phyloP scores from a whole-genome alignment of 192 early-diverging fungal genomes.

The Entomortierella beljakovae region DNA sequence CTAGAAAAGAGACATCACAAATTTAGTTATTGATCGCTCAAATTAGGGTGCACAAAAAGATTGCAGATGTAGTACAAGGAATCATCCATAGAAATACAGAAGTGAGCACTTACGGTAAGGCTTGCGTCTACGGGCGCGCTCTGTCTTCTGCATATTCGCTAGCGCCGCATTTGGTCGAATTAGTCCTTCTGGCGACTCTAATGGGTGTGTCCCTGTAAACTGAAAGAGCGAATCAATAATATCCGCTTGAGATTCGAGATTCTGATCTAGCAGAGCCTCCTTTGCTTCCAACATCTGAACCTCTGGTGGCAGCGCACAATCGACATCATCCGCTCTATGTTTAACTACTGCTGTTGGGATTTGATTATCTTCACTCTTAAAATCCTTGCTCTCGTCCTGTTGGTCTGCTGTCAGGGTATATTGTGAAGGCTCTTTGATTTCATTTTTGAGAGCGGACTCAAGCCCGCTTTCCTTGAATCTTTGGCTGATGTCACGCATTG shows the following conservation, averaged over 20 bases:
- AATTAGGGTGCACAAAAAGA: too few relatives aligned
- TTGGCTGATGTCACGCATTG: conserved; percentile 31
- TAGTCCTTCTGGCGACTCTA: conserved; percentile 8
- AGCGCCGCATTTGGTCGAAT: conserved; percentile 11
- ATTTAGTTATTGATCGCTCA: neutral
- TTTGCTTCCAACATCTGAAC: conserved; percentile 24
- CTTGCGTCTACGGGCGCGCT: conserved; percentile 36
- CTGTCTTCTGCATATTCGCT: conserved; percentile 21
- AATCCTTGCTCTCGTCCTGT: neutral
- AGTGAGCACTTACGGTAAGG: conserved; percentile 17
- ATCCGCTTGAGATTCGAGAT: conserved; percentile 22
- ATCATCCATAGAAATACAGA: neutral
- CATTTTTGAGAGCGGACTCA: conserved; percentile 3
- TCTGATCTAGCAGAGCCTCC: conserved; percentile 24
- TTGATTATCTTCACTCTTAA: neutral
- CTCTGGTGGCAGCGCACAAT: conserved; percentile 28
- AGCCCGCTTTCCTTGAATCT: conserved; percentile 31
- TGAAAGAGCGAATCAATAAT: conserved; percentile 36
- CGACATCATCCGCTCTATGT: conserved; percentile 35
- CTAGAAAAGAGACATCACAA: conserved; percentile 6
- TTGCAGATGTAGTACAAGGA: neutral
- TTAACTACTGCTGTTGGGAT: neutral
- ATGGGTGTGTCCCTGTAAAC: conserved; percentile 9
- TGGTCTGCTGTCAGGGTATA: conserved; percentile 28
- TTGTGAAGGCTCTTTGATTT: conserved; percentile 10